Evolutionary conservation across 441 rosid species (phyloP).

Genomic region (Erodium texanum): DNA sequence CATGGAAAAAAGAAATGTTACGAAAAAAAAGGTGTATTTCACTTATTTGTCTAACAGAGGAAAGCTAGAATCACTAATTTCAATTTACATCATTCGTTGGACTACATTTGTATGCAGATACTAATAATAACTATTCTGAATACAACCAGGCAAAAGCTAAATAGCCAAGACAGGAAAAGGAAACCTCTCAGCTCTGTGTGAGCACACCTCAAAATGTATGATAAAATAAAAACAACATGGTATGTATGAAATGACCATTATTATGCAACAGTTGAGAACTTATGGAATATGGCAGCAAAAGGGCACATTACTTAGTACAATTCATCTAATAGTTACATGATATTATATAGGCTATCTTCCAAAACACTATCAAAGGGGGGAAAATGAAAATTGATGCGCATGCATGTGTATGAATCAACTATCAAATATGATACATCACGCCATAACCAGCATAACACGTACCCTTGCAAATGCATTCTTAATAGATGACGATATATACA

Average conservation of each 20-base stretch:
- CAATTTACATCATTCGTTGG: background rate
- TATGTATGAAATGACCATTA: background rate
- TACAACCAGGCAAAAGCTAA: background rate
- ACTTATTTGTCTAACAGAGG: background rate
- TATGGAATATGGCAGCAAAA: background rate
- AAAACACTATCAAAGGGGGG: background rate
- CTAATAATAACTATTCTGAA: background rate
- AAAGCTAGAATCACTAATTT: background rate
- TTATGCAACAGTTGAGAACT: background rate
- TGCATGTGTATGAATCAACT: background rate
- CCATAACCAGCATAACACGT: conserved; percentile 23
- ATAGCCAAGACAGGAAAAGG: conserved; percentile 2
- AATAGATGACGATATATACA: conserved; percentile 68
- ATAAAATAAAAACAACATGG: background rate
- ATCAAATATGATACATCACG: background rate
- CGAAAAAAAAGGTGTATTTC: background rate
- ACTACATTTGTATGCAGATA: background rate
- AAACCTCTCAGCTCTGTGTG: background rate
- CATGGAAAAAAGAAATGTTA: conserved; percentile 9
- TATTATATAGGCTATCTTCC: background rate
- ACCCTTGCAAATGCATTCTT: conserved; percentile 80
- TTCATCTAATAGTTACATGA: background rate
- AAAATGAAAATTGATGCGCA: background rate
- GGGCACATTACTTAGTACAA: background rate
- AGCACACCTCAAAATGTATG: background rate